Conservation (phyloP, 257 asterid species). For the Solanum rostratum region DNA sequence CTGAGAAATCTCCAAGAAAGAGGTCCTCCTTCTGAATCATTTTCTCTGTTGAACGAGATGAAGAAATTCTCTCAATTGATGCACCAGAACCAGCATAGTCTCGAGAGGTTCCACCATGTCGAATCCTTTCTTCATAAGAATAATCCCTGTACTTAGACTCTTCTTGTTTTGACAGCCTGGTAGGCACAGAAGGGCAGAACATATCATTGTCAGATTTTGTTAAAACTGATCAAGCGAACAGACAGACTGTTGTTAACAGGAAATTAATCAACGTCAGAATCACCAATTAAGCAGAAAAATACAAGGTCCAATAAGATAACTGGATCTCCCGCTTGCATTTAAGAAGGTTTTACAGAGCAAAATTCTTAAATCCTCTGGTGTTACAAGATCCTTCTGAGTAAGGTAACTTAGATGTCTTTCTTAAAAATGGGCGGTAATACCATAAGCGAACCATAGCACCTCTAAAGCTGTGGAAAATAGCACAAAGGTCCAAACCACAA, state of each 20-base stretch:
- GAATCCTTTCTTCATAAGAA: slow-evolving; percentile 61
- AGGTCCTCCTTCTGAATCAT: slow-evolving; percentile 52
- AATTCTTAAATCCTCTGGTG: background rate
- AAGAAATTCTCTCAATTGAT: slow-evolving; percentile 42
- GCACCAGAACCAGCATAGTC: slow-evolving; percentile 43
- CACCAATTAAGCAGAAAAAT: background rate
- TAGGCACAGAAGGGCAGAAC: slow-evolving; percentile 4
- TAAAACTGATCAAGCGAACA: background rate
- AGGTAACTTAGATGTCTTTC: background rate
- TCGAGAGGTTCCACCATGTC: slow-evolving; percentile 43
- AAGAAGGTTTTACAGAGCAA: background rate
- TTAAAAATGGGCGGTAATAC: background rate
- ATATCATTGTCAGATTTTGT: background rate
- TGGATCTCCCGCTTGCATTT: background rate
- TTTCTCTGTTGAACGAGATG: slow-evolving; percentile 60
- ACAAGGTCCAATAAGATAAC: background rate
- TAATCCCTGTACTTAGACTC: slow-evolving; percentile 69
- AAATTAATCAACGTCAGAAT: background rate
- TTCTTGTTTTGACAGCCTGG: slow-evolving; percentile 72
- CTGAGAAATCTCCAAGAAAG: slow-evolving; percentile 43
- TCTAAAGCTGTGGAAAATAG: background rate
- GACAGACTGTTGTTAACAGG: background rate
- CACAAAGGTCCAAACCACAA: background rate
- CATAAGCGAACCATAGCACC: background rate
- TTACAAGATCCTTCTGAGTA: background rate